Percentiles rank a stretch among this genome's conserved stretches.
Evolutionary conservation across 192 early-diverging fungal genomes (phyloP).

Genomic region (Backusella australiensis): DNA sequence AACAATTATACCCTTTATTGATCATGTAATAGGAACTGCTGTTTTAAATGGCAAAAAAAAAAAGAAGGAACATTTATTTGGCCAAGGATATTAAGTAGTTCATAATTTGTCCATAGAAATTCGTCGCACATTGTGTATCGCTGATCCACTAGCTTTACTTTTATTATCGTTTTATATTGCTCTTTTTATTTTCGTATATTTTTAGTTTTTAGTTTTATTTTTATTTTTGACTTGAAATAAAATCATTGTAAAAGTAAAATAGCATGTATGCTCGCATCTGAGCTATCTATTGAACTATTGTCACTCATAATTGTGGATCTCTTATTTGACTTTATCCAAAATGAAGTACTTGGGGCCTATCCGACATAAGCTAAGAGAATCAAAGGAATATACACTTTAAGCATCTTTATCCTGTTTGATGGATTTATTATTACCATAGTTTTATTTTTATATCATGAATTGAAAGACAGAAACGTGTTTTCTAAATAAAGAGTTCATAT

Average conservation of each 20-base stretch:
- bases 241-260: not conserved
- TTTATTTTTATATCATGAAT: not conserved
- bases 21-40: not conserved
- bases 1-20: not conserved
- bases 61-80: not conserved
- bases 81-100: not conserved
- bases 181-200: not conserved
- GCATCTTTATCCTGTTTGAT: not conserved
- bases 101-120: not conserved
- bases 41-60: not conserved
- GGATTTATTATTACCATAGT: not conserved
- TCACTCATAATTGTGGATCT: not conserved
- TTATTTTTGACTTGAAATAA: not conserved
- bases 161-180: not conserved
- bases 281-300: not conserved
- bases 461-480: not conserved
- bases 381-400: not conserved
- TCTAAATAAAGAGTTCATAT: not conserved
- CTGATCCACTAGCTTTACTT: not conserved
- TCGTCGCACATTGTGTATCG: not conserved
- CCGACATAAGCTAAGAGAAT: not conserved
- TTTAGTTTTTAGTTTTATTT: not conserved
- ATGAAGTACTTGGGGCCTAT: too few species aligned
- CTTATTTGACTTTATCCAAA: too few species aligned
- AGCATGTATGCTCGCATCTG: not conserved